Base-by-base conservation (phyloP, 2,329 filamentous ascomycete genomes). In the Penicillium sp. region DNA sequence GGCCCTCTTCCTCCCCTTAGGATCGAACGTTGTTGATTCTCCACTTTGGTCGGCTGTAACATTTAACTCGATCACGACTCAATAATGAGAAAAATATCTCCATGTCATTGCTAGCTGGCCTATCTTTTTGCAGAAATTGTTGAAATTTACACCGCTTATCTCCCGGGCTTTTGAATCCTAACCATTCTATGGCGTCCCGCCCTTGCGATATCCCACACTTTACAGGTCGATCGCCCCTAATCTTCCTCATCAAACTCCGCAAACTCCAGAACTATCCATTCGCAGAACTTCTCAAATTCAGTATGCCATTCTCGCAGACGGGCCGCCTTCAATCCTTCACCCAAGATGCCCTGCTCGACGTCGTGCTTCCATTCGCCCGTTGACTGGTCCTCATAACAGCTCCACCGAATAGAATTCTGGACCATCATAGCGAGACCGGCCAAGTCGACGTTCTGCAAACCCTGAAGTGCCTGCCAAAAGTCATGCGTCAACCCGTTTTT, bases 381-480 rank as follows among this genome's bases (percentile, higher is more conserved):
- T 22, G 78, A 84, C 73, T 92, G 87, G 68, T 97, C 93, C 73
- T 96, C 92, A 69, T 93, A 96, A 25, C 89, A 90, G 8, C 92
- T 89, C 92, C 92, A 98, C 43, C 91, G 85, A 48, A 98, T 87
- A 66, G 92, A 96, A 73, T 97, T 98, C 82, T 98, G 93, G 0
- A 93, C 94, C 68, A 99, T 82, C 59, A 89, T 90, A 0, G 90
- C 94, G 55, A 98, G 79, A 0, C 93, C 94, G 11, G 91, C 92
- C 2, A 98, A 82, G 0, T 93, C 95, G 14, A 97, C 84, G 71
- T 96, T 97, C 61, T 96, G 89, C 86, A 93, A 95, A 0, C 91
- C 93, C 76, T 97, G 93, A 22, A 97, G 80, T 1, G 91, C 90
- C 76, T 96, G 92, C 92, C 92, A 97, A 77, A 96, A 97, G 78